Evolutionary conservation across 768 basidiomycete genomes (phyloP), one percentile per base, ranked within the genome.

Genomic region (Myochromella boudieri): DNA sequence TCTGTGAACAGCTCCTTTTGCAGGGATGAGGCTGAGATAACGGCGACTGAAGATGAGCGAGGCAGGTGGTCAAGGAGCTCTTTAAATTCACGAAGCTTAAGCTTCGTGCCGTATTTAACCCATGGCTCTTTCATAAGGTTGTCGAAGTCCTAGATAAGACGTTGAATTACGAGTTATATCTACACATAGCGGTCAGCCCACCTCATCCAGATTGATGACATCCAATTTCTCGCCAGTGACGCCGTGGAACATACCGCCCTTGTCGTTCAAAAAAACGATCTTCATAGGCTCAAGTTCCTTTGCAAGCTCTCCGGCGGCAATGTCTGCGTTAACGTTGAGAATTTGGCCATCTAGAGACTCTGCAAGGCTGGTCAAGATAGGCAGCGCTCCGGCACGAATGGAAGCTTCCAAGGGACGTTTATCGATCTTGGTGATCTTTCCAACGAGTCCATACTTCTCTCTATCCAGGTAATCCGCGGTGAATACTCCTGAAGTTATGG

Each of bases 1-100:
- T 99, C 97, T 39, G 97, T 99, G 74, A 99, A 99, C 37, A 98
- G 85, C 69, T 99, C 97, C 68, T 94, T 95, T 68, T 99, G 97
- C 29, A 99, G 80, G 57, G 84, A 83, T 52, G 90, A 77, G 41
- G 93, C 84, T 40, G 91, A 91, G 69, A 99, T 99, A 69, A 99
- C 93, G 56, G 97, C 95, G 42, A 99, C 97, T 29, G 95, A 97
- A 14, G 95, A 97, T 3, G 97, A 89, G 48, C 97, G 94, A 12
- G 97, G 97, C 53, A 98, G 91, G 71, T 95, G 87, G 63, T 98
- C 97, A 34, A 99, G 82, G 44, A 99, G 85, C 61, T 98, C 97
- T 71, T 99, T 99, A 78, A 99, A 97, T 67, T 98, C 95, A 54
- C 97, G 87, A 47, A 99, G 80, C 72, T 98, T 98, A 67, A 99